Evolutionary conservation across 225 moss, liverwort and hornwort genomes (phyloP).

Genomic region (Bryoerythrophyllum caledonicum): DNA sequence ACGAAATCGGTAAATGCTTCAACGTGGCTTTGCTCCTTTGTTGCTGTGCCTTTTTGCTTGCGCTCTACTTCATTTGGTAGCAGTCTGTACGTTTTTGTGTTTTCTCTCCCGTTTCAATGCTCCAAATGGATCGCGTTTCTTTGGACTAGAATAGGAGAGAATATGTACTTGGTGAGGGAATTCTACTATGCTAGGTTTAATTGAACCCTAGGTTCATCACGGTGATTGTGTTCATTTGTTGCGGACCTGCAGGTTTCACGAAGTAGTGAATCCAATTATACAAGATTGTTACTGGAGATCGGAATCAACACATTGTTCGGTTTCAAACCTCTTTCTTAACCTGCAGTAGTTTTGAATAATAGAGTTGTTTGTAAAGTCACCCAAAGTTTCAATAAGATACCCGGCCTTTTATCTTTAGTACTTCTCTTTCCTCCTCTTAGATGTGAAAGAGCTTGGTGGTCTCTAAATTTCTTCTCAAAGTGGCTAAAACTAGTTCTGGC

Average conservation of each 20-base stretch:
- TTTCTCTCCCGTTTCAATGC: not conserved
- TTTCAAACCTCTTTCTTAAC: not conserved
- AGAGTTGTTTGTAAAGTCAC: too few relatives aligned
- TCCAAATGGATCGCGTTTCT: not conserved
- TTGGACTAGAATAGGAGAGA: not conserved
- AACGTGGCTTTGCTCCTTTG: not conserved
- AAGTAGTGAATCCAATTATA: not conserved
- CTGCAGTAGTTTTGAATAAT: not conserved
- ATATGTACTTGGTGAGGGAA: not conserved
- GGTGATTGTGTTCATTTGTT: not conserved
- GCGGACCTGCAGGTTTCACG: not conserved
- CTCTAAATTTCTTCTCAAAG: too few relatives aligned
- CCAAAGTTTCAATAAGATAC: too few relatives aligned
- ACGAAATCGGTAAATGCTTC: not conserved
- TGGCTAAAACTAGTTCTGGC: too few relatives aligned
- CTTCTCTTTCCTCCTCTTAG: too few relatives aligned
- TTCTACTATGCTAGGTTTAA: not conserved
- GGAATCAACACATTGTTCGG: too few relatives aligned
- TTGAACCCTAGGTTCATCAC: not conserved
- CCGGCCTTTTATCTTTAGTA: too few relatives aligned
- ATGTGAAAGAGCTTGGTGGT: too few relatives aligned
- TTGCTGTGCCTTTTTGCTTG: too few relatives aligned
- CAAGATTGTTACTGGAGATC: not conserved
- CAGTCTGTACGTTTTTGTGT: not conserved
- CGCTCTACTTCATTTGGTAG: not conserved